Base-by-base conservation (phyloP, 192 early-diverging fungal species). In the Coemansia pectinata region DNA sequence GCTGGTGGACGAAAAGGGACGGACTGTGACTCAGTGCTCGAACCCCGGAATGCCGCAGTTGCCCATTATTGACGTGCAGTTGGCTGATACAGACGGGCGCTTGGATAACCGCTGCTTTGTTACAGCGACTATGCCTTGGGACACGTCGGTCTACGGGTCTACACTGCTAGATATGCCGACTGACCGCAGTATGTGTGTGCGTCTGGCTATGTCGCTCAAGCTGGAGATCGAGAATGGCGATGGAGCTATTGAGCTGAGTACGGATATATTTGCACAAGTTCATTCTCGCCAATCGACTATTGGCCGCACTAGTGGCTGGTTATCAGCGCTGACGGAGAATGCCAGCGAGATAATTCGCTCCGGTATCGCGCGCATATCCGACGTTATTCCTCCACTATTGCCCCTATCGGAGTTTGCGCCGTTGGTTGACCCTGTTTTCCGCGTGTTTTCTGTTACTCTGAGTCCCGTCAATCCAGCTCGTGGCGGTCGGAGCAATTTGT, bases 131-230 rank as follows among this genome's bases (percentile, higher is more conserved):
- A 87, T 86, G 23, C 77, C 91, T 7, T 94, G 92, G 92, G 92
- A 94, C 58, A 90, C 90, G 11, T 91, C 91, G 0, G 84, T 92
- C 1, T 88, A 91, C 52, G 91, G 88, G 7, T 89, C 87, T 1
- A 66, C 85, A 0, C 80, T 90, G 47, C 73, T 94, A 15, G 90
- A 94, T 63, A 59, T 82, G 40, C 81, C 90, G 9, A 93, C 92
- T 0, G 62, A 69, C 29, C 73, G 88, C 12, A 71, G 78, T n/a
- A 83, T 86, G 66, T 86, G 88, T 5, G 87, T 93, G 8, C 63
- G 86, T 31, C 77, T 93, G 29, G 70, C 85, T 1, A 36, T 91
- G 27, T 79, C 73, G 15, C 87, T 91, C 79, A 59, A 67, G 0
- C 71, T 91, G 3, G 87, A 85, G 55, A 81, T 88, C 0, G 88